Evolutionary conservation across 345 rosid genomes (phyloP).

Genomic region (Boechera divaricarpa): DNA sequence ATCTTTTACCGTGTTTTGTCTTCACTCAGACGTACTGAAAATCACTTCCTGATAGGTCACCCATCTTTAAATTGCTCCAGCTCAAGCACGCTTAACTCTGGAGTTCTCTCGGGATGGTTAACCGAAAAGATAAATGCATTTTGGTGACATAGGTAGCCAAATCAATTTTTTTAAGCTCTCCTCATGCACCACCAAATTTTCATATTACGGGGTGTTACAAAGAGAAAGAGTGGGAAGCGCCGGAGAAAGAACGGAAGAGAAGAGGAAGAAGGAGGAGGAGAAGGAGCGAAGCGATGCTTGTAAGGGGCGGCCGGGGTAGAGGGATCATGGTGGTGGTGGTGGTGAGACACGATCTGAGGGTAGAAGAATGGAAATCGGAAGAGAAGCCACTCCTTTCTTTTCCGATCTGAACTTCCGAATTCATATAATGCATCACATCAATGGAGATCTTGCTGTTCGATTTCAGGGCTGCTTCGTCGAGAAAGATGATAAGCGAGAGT

Average conservation of each 20-base stretch:
- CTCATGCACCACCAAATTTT: too few relatives aligned
- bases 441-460: constrained; percentile 17
- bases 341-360: constrained; percentile 49
- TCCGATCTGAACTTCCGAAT: constrained; percentile 98
- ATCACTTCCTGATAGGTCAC: too few relatives aligned
- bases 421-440: constrained; percentile 97
- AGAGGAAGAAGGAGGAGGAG: constrained; percentile 38
- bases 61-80: too few relatives aligned
- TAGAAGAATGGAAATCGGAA: constrained; percentile 86
- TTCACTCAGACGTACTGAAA: too few relatives aligned
- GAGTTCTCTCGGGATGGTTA: too few relatives aligned
- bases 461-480: neutral
- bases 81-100: too few relatives aligned
- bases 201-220: neutral
- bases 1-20: too few relatives aligned
- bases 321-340: constrained; percentile 52
- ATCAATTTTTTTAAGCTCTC: too few relatives aligned
- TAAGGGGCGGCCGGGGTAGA: constrained; percentile 62
- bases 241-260: constrained; percentile 46
- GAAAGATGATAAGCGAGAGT: neutral
- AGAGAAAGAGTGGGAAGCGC: constrained; percentile 53
- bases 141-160: too few relatives aligned
- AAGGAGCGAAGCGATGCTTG: constrained; percentile 60
- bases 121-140: too few relatives aligned
- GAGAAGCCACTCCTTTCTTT: constrained; percentile 99